Evolutionary conservation across 176 grass and related monocot genomes (phyloP), one percentile per base, ranked within the genome.

Genomic region (Hordeum marinum): DNA sequence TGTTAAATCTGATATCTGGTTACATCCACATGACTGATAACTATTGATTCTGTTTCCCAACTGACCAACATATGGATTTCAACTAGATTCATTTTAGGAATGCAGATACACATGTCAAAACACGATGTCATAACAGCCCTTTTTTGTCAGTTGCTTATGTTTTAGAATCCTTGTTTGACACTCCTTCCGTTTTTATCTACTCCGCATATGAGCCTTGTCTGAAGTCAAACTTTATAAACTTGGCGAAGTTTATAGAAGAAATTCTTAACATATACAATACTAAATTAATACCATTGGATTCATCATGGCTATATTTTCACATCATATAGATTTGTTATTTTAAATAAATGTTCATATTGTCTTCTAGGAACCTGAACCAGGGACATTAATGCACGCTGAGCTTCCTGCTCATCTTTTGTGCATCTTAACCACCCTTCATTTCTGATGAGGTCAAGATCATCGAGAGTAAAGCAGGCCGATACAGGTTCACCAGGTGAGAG

Each of bases 361-460:
- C 32, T 34, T 34, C 32, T 34, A 34, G 2, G 4, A 73, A 86
- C 20, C 78, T 70, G 54, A 78, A 64, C 59, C 50, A 83, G 81
- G 43, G 74, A 64, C 57, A 82, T 86, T 75, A 50, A 78, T 82
- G 55, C 82, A 82, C 82, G 42, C 11, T 90, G 31, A 71, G 55
- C 26, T 54, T 35, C 40, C 32, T 78, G 21, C 34, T 82, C 24
- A 74, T 88, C 32, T 77, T 72, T 6, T 82, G 8, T 64, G 41
- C 63, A 45, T 86, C 57, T 69, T 57, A 82, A 10, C 12, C 26
- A 5, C 78, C 27, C 46, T 72, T 58, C 20, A 72, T 24, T 72
- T 40, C 32, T 6, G 37, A 84, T 83, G 85, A 45, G 82, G 50
- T 54, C 55, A 55, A 34, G 82, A 45, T 40, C 45, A 78, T 77